Evolutionary conservation across 371 early-diverging fungal genomes (phyloP), one percentile per base, ranked within the genome.

Genomic region (Circinella umbellata): DNA sequence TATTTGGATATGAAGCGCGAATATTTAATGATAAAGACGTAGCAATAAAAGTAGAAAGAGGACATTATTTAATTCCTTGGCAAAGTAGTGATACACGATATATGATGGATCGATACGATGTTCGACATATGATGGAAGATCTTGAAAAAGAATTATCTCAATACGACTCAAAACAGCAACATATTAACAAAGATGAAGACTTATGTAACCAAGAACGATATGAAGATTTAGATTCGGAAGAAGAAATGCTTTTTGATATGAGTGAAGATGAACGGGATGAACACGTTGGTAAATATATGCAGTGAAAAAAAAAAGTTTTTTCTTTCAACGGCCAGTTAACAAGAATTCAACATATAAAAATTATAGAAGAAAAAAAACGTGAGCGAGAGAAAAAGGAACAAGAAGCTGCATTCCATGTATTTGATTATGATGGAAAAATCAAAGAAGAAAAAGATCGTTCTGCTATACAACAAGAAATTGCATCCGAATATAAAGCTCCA

Each of bases 1-100:
- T 73, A 4, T 76, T 76, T 67, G 77, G 77, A 15, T 76, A 76
- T 48, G 73, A 76, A 63, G 73, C 77, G 13, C 70, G 69, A 18
- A 35, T 76, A 46, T 76, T 71, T 54, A 47, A 54, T 34, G 69
- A 76, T 63, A 27, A 70, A 17, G 37, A 7, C 10, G n/a, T 51
- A 36, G 75, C 75, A 36, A 42, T 15, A 15, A 68, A 67, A 42
- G 68, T 76, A 13, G 72, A 76, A 47, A 18, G 64, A 38, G 75
- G 72, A 46, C 55, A 71, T 27, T 69, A 63, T 42, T 55, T 72
- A n/a, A 65, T 72, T n/a, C 72, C 72, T 37, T 76, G 72, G 76
- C 69, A 64, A 63, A 72, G 70, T 39, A 64, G 61, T 34, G 39
- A 34, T 60, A 60, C 18, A 1, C 20, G 60, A 34, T 60, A 66